Base-by-base conservation (phyloP, 805 yeast species). In the Blastobotrys mokoenaii region DNA sequence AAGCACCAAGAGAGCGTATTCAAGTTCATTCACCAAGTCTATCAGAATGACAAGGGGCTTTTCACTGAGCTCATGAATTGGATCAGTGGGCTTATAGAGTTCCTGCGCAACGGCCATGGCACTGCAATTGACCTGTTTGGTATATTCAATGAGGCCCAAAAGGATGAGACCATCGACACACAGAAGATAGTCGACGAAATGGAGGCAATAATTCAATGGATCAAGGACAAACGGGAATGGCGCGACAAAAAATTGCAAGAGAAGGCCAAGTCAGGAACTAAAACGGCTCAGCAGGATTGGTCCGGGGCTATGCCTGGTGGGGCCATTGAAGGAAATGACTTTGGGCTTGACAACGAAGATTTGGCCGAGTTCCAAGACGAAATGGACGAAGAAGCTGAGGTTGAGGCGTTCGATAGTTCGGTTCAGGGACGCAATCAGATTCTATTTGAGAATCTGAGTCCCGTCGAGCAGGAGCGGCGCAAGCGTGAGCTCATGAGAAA, bases 21-120 rank as follows among this genome's bases (percentile, higher is more conserved):
- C 69, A 68, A 68, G 44, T 93, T 90, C 57, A 71, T 90, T 47
- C 90, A 86, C 58, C 80, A 83, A 44, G 76, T 88, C n/a, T 88
- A 89, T 61, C 50, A 72, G n/a, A 78, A 84, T 51, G 97, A 90
- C 58, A 69, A 77, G 32, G 76, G 79, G 3, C 65, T 90, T 3
- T 90, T 90, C 64, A 77, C 80, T 42, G 79, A 79, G 3, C 65
- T 93, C 43, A 72, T 86, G 38, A 62, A 63, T 4, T 90, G 97
- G 97, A 69, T 86, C 38, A 78, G 83, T 47, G 67, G 70, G 15
- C 77, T 87, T 43, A 66, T 88, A 22, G 66, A 68, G 10, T 77
- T 85, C 50, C 65, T 89, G 42, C 73, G 84, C 46, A 68, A 70
- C 43, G 85, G 89, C 46, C 80, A 54, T 40, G 50, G 48, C 65